phyloP scores from a whole-genome alignment of 2,329 filamentous ascomycete species.

The Trichoderma aggressivum region DNA sequence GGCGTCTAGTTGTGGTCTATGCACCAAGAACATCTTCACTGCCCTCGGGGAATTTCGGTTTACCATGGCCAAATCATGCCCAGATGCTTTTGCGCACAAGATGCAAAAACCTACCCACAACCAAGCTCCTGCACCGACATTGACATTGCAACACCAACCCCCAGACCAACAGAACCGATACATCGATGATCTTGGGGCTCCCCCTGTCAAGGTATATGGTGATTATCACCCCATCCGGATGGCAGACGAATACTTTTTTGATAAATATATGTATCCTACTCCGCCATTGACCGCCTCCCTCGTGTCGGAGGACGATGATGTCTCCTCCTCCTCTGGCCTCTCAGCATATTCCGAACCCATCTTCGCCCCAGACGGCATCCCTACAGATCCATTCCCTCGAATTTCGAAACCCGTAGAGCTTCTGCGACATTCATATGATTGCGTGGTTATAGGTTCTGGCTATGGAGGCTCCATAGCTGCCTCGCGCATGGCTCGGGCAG shows the following conservation, averaged over 20 bases:
- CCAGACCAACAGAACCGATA: neutral
- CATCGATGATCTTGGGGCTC: neutral
- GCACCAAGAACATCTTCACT: neutral
- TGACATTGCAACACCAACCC: neutral
- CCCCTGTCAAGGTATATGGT: neutral
- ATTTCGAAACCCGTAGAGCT: slow-evolving; percentile 57
- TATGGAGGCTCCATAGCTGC: slow-evolving; percentile 67
- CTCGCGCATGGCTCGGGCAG: slow-evolving; percentile 56
- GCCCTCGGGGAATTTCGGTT: neutral
- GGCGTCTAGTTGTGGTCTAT: neutral
- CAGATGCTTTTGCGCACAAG: neutral
- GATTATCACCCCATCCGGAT: neutral
- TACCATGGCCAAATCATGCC: neutral
- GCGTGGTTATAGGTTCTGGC: slow-evolving; percentile 65
- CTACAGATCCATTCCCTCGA: slow-evolving; percentile 43
- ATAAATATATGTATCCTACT: neutral
- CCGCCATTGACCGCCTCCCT: neutral
- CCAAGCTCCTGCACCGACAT: neutral
- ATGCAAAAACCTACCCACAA: neutral
- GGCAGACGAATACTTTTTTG: neutral
- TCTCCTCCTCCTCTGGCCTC: neutral
- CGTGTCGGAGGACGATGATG: neutral
- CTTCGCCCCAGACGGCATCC: neutral
- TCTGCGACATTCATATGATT: slow-evolving; percentile 57
- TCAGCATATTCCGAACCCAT: neutral